Percentiles rank a stretch among this genome's conserved stretches.
phyloP scores from a whole-genome alignment of 768 basidiomycete species.

The Amanita rimosa region DNA sequence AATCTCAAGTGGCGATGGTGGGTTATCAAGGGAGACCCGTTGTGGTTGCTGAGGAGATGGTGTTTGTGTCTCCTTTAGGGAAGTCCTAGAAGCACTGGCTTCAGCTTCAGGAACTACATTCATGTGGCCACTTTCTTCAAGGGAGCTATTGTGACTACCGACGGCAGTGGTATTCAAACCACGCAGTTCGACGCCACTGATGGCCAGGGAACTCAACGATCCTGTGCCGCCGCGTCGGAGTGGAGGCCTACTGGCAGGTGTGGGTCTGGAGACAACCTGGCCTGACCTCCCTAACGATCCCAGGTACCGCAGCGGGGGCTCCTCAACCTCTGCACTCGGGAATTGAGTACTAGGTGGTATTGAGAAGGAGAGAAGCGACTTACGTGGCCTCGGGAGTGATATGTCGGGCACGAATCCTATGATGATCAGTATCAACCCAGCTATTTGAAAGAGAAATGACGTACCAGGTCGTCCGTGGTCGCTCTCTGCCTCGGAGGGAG shows the following conservation, averaged over 20 bases:
- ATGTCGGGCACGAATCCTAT: neutral
- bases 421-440: neutral
- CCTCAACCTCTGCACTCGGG: neutral
- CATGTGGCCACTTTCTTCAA: conserved; percentile 1
- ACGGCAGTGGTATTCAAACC: neutral
- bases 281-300: neutral
- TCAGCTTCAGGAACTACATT: neutral
- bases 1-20: conserved; percentile 8
- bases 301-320: neutral
- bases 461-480: neutral
- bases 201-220: conserved; percentile 30
- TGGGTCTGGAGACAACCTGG: neutral
- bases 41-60: conserved; percentile 7
- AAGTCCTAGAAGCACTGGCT: conserved; percentile 1
- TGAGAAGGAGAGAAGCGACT: neutral
- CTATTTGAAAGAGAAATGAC: neutral
- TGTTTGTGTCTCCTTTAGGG: conserved; percentile 3
- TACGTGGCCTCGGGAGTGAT: neutral
- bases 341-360: neutral
- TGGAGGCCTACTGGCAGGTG: conserved; percentile 3
- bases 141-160: neutral
- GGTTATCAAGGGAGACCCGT: conserved; percentile 12
- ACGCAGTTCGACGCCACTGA: conserved; percentile 13
- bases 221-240: conserved; percentile 23
- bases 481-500: neutral